phyloP scores from a whole-genome alignment of 495 filamentous ascomycete species.

The Annulohypoxylon bovei region DNA sequence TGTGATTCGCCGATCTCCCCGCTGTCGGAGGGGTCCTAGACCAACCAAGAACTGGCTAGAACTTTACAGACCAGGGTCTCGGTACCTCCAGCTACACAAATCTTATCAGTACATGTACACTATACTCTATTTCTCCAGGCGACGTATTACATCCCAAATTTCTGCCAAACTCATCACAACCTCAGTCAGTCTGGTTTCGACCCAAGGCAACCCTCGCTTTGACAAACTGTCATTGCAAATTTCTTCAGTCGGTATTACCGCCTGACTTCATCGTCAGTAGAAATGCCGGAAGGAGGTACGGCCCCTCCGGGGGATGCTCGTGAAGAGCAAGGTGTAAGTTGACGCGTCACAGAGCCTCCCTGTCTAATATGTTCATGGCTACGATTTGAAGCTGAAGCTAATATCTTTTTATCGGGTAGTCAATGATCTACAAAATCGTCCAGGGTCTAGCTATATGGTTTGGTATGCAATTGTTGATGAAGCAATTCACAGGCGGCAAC shows the following conservation, averaged over 20 bases:
- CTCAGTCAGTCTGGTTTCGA: slow-evolving; percentile 6
- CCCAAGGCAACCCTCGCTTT: slow-evolving; percentile 3
- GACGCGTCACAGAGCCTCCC: slow-evolving; percentile 9
- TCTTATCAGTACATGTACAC: slow-evolving; percentile 19
- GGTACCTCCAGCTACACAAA: slow-evolving; percentile 22
- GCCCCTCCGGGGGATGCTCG: slow-evolving; percentile 45
- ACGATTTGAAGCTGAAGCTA: slow-evolving; percentile 19
- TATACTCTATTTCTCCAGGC: slow-evolving; percentile 20
- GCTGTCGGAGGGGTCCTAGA: slow-evolving; percentile 26
- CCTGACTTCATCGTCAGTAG: slow-evolving; percentile 6
- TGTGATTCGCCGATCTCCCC: slow-evolving; percentile 42
- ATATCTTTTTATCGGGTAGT: slow-evolving; percentile 36
- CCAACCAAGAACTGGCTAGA: slow-evolving; percentile 29
- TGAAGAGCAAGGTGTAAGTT: slow-evolving; percentile 54
- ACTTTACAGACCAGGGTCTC: slow-evolving; percentile 16
- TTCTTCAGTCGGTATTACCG: slow-evolving; percentile 12
- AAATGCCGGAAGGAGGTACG: slow-evolving; percentile 52
- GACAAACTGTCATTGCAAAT: slow-evolving; percentile 1
- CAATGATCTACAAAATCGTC: slow-evolving; percentile 51
- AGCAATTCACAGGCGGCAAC: slow-evolving; percentile 58
- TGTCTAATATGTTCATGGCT: neutral
- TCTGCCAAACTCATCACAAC: slow-evolving; percentile 13
- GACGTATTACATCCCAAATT: slow-evolving; percentile 16
- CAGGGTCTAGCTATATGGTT: slow-evolving; percentile 56
- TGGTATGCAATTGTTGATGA: slow-evolving; percentile 59